phyloP scores from a whole-genome alignment of 768 basidiomycete genomes.

The Lactarius evosmus region DNA sequence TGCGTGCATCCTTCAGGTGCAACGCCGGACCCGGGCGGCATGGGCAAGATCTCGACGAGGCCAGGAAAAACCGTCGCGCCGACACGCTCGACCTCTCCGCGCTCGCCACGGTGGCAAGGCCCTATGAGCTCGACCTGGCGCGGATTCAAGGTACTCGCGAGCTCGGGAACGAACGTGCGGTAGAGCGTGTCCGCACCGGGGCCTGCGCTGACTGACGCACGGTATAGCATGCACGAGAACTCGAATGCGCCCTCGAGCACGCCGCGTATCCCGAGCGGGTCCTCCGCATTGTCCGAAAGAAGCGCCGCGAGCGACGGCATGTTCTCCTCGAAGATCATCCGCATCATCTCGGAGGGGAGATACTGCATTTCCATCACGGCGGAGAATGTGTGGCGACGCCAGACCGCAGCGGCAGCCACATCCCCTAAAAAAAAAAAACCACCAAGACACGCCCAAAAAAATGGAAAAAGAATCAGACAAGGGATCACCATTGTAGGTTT shows the following conservation, averaged over 20 bases:
- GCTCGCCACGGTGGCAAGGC: constrained; percentile 71
- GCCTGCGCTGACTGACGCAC: constrained; percentile 50
- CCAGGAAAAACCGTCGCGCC: constrained; percentile 87
- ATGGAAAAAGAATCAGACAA: too few relatives aligned
- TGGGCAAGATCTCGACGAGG: constrained; percentile 70
- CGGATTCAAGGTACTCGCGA: constrained; percentile 67
- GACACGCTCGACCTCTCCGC: constrained; percentile 67
- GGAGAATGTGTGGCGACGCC: constrained; percentile 85
- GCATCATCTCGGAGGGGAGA: constrained; percentile 66
- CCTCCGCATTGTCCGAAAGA: constrained; percentile 38
- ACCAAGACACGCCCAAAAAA: not conserved
- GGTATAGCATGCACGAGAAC: constrained; percentile 88
- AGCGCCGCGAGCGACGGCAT: constrained; percentile 60
- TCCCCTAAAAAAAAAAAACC: constrained; percentile 55
- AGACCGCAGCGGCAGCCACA: constrained; percentile 81
- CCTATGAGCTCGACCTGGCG: constrained; percentile 81
- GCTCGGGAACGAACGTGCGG: constrained; percentile 80
- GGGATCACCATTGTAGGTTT: too few relatives aligned
- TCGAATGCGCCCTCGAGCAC: constrained; percentile 71
- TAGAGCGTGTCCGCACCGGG: constrained; percentile 69
- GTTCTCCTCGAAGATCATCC: constrained; percentile 66
- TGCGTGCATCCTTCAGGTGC: constrained; percentile 48
- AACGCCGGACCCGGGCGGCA: constrained; percentile 37
- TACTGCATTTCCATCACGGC: constrained; percentile 81
- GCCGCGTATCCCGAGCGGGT: constrained; percentile 41